Conservation (phyloP, 306 rosid species). For the Fragaria ananassa region DNA sequence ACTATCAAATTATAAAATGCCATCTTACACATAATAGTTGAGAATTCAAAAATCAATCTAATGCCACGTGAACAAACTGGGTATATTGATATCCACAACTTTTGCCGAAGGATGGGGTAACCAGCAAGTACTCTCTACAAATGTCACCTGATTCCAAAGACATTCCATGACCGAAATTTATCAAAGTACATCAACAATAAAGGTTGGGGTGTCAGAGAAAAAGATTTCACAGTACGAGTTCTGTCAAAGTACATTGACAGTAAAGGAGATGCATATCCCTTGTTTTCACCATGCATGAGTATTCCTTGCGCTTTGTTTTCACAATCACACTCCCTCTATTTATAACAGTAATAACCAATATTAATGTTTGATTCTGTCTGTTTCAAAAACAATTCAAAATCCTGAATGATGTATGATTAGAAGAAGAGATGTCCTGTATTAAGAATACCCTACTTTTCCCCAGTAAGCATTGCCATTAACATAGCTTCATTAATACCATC, state of each 20-base stretch:
- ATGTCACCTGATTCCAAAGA: too few relatives aligned
- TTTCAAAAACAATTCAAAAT: neutral
- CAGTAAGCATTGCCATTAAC: slow-evolving; percentile 31
- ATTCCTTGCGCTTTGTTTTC: neutral
- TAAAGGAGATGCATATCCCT: neutral
- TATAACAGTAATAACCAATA: neutral
- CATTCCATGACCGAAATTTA: too few relatives aligned
- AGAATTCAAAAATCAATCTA: neutral
- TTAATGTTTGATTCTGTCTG: neutral
- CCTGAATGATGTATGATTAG: neutral
- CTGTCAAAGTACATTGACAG: neutral
- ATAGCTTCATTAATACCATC: slow-evolving; percentile 33
- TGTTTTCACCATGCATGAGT: neutral
- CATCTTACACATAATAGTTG: neutral
- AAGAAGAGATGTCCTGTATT: neutral
- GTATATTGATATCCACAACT: neutral
- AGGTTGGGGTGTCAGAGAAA: too few relatives aligned
- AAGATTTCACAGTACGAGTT: neutral
- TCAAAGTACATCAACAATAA: too few relatives aligned
- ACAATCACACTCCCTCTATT: neutral
- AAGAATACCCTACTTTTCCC: slow-evolving; percentile 16
- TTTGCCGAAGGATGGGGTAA: too few relatives aligned
- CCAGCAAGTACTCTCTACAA: too few relatives aligned
- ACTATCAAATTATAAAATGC: neutral
- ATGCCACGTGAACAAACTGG: neutral